Evolutionary conservation across 371 early-diverging fungal genomes (phyloP), one percentile per base, ranked within the genome.

Genomic region (Umbelopsis sp.): DNA sequence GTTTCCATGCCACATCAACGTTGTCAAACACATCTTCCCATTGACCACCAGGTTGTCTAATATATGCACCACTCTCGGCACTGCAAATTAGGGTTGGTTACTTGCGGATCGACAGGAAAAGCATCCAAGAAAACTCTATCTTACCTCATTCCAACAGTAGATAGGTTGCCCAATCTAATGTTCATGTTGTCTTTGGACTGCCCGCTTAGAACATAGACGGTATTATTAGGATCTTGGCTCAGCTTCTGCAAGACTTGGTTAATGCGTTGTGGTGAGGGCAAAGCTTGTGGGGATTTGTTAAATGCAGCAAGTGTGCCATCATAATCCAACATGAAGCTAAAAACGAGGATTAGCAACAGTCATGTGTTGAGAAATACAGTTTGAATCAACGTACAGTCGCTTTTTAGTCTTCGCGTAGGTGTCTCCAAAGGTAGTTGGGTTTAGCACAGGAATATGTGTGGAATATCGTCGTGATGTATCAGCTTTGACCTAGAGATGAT

Each of bases 51-150:
- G 89, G 89, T 69, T 84, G 85, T 74, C 90, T 90, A 44, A 95
- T 81, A 72, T 92, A 94, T 69, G 90, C 90, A 18, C 96, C 96
- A 67, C 94, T 94, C 74, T 96, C 96, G 22, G 95, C 95, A 72
- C 94, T 90, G 69, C 16, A 46, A 1, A 29, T 4, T 22, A 4
- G 1, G 29, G 29, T 29, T 29, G 29, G 29, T 29, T 29, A 29
- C 4, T 29, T 4, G 4, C 1, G 3, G 4, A 4, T 44, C 12
- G 10, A 9, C 18, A 29, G 22, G 9, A 35, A 20, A 11, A 22
- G 25, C 22, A 29, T 20, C 44, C 46, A 29, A 70, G 12, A 25
- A 10, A 29, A 4, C 1, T 66, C 52, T 51, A 44, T 20, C 52
- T 63, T 76, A 90, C 90, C 90, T 76, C 9, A 96, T 72, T 0